Evolutionary conservation across 139 green algal species (phyloP), one percentile per base, ranked within the genome.

Genomic region (Chlamydomonas schloesseri): DNA sequence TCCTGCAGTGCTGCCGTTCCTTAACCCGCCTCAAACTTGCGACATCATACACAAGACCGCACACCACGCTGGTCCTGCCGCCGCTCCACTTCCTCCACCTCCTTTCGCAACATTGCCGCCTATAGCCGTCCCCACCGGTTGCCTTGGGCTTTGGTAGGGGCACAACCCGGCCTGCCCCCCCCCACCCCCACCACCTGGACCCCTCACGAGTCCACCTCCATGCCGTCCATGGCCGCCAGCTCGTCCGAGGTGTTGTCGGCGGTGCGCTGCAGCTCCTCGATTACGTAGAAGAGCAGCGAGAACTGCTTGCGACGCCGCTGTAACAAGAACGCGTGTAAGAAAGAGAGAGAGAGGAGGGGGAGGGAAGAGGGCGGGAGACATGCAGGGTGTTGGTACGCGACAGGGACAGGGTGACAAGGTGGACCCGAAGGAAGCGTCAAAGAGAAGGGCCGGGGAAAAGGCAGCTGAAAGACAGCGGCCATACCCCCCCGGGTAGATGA

Each of bases 301-400:
- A 94, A 95, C 82, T 94, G 91, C 83, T 95, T 94, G 23, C 88
- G 88, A 15, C 88, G 76, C 58, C 89, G 75, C 69, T 94, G 87
- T 55, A 92, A 28, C n/a, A n/a, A n/a, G n/a, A n/a, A n/a, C n/a
- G n/a, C 42, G 42, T 13, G 42, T 50, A 50, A 50, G 5, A 70
- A 64, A 46, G 42, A 31, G 81, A 18, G 20, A 31, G 15, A 21
- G 60, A 69, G 31, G 69, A 17, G n/a, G 20, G 58, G 47, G 42
- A 57, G 9, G 58, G 26, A 34, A 31, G 23, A 73, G 34, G 34
- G 55, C 23, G n/a, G 75, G 34, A n/a, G n/a, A n/a, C n/a, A n/a
- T n/a, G n/a, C n/a, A n/a, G n/a, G n/a, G n/a, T n/a, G n/a, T n/a
- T n/a, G n/a, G n/a, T n/a, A n/a, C n/a, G n/a, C n/a, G n/a, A n/a